Evolutionary conservation across 805 yeast species (phyloP).

Genomic region (Candida maris): DNA sequence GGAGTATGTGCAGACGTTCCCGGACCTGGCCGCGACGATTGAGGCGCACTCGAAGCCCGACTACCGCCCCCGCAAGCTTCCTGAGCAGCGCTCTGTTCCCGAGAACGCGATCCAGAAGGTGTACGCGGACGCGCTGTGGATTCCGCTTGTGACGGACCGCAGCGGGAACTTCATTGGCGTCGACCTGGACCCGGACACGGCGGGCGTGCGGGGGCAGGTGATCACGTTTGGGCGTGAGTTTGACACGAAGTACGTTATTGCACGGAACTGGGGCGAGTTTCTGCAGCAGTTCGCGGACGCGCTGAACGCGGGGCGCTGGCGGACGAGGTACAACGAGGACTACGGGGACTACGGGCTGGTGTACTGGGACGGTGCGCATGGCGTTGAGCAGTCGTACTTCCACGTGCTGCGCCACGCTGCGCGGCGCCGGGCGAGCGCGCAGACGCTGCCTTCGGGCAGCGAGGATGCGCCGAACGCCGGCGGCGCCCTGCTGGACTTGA

Average conservation of each 20-base stretch:
- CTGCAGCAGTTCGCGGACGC: conserved; percentile 76
- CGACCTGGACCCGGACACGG: conserved; percentile 73
- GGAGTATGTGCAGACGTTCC: conserved; percentile 17
- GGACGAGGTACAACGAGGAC: conserved; percentile 57
- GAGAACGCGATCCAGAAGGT: conserved; percentile 62
- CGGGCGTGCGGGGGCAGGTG: conserved; percentile 79
- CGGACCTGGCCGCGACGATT: conserved; percentile 25
- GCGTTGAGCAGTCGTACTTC: conserved; percentile 40
- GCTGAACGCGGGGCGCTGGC: conserved; percentile 72
- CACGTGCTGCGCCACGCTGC: conserved; percentile 34
- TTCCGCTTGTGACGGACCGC: conserved; percentile 81
- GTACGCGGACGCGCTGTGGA: conserved; percentile 84
- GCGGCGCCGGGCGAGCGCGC: too few species aligned
- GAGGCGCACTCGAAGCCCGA: conserved; percentile 23
- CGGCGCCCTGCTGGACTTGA: too few species aligned
- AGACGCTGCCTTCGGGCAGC: too few species aligned
- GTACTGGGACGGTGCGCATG: conserved; percentile 53
- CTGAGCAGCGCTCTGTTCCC: conserved; percentile 64
- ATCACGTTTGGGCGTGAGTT: conserved; percentile 88
- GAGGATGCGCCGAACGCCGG: too few species aligned
- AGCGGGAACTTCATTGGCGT: conserved; percentile 87
- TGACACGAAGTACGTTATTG: conserved; percentile 79
- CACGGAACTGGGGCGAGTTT: conserved; percentile 86
- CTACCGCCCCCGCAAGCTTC: conserved; percentile 38
- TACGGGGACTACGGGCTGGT: conserved; percentile 69